Base-by-base conservation (phyloP, 169 alveolate species). In the Plasmodium blacklocki region DNA sequence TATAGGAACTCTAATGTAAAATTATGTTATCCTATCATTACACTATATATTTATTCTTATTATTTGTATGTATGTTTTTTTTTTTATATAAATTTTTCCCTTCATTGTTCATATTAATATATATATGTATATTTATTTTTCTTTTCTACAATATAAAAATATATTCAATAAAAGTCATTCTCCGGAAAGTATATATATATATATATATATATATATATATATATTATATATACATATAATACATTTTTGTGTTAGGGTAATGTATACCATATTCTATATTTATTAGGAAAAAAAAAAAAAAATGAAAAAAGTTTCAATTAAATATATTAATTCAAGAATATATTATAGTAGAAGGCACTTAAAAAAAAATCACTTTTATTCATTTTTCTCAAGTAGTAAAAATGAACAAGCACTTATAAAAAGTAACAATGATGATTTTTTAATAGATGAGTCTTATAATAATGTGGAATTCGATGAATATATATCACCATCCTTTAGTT, bases 391-490 rank as follows among this genome's bases (percentile, higher is more conserved):
- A 32, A 50, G n/a, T 21, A 78, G 32, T 18, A 64, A 19, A 54
- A 78, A 64, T 12, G 26, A 64, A 26, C 68, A 78, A 23, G 47
- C 29, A 32, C 32, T 19, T 26, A 60, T 39, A 6, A 50, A 39
- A 19, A 5, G 26, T 19, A 50, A 50, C 11, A 58, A 50, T 50
- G 52, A 62, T 21, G 56, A 19, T 9, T 21, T 64, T 21, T 2
- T 52, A 8, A 32, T 26, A 2, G 7, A 45, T 50, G 71, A 64
- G 1, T 15, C 50, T 23, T 54, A 58, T 49, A 68, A 63, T 18
- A 52, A 64, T 6, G 89, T 76, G 11, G 78, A 76, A 11, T 78
- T 49, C 67, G 89, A 78, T 19, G 89, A 85, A 29, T n/a, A 32
- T 8, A 18, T 70, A 15, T 15, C 88, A 18, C 15, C 92, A 12